phyloP scores from a whole-genome alignment of 2,329 filamentous ascomycete species.

The Cladosporium sp. region DNA sequence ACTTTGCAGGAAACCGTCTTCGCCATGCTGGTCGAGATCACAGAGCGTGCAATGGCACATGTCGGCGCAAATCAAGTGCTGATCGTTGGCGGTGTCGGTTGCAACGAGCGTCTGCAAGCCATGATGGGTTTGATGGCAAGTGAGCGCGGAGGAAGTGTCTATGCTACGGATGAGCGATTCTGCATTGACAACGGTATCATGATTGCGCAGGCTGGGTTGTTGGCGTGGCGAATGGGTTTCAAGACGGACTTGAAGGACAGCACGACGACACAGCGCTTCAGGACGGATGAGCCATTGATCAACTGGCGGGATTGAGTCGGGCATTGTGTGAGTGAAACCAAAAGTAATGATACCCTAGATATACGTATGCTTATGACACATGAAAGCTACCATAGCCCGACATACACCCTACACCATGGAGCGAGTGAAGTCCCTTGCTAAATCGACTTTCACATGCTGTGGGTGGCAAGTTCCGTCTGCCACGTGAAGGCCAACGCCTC shows the following conservation, averaged over 20 bases:
- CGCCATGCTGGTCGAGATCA: slow-evolving; percentile 98
- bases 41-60: slow-evolving; percentile 96
- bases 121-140: slow-evolving; percentile 98
- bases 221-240: slow-evolving; percentile 82
- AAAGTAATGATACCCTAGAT: slow-evolving; percentile 16
- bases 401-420: neutral
- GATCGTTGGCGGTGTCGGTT: slow-evolving; percentile 93
- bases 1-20: slow-evolving; percentile 93
- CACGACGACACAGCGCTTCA: slow-evolving; percentile 60
- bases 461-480: neutral
- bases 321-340: neutral
- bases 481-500: neutral
- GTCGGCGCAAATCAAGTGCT: slow-evolving; percentile 88
- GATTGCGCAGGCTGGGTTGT: slow-evolving; percentile 93
- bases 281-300: slow-evolving; percentile 53
- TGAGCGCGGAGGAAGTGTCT: slow-evolving; percentile 85
- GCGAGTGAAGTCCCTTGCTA: neutral
- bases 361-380: slow-evolving; percentile 1
- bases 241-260: slow-evolving; percentile 75
- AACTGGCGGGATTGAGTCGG: slow-evolving; percentile 47
- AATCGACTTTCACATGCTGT: neutral
- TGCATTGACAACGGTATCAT: slow-evolving; percentile 99
- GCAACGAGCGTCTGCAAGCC: slow-evolving; percentile 88
- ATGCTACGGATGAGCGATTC: slow-evolving; percentile 93
- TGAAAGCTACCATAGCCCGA: neutral